A percentile compares a stretch with the other conserved stretches of the same genome.
These are phyloP conservation scores for Cucurbita moschata DNA, from an alignment of 306 rosid genomes.

Conservation along the genomic window DNA sequence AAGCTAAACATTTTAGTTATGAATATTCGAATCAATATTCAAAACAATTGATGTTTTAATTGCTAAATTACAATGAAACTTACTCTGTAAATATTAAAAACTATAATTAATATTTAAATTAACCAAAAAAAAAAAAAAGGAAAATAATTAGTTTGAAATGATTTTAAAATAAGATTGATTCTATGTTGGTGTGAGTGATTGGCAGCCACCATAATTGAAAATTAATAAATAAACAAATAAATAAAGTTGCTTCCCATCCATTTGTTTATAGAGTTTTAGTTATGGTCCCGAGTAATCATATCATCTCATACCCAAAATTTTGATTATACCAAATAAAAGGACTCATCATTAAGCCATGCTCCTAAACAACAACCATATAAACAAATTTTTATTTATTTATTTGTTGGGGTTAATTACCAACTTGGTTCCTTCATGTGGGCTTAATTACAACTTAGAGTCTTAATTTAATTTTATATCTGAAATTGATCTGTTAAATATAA, in stretches of 20 bases:
- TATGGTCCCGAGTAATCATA: slow-evolving; percentile 3
- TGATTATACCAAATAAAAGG: background rate
- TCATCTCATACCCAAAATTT: background rate
- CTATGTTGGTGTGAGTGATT: background rate
- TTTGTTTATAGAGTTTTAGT: background rate
- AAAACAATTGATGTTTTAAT: no score
- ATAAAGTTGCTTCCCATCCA: background rate
- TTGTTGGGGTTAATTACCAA: background rate
- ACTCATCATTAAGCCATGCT: background rate
- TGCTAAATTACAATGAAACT: no score
- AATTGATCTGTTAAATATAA: no score
- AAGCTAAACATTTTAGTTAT: no score
- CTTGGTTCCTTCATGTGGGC: background rate
- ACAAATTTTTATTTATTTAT: background rate
- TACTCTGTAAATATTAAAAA: no score
- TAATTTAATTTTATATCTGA: no score
- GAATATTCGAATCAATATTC: no score
- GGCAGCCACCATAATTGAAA: background rate
- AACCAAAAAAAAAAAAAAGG: no score
- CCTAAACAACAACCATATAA: background rate
- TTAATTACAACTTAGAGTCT: background rate
- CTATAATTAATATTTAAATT: no score
- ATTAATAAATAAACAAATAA: background rate
- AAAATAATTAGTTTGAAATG: background rate
- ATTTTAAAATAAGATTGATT: background rate